A percentile compares a stretch with the other conserved stretches of the same genome.
These are phyloP conservation scores for Eucalyptus cladocalyx DNA, from an alignment of 345 rosid species.

Conservation along the genomic window DNA sequence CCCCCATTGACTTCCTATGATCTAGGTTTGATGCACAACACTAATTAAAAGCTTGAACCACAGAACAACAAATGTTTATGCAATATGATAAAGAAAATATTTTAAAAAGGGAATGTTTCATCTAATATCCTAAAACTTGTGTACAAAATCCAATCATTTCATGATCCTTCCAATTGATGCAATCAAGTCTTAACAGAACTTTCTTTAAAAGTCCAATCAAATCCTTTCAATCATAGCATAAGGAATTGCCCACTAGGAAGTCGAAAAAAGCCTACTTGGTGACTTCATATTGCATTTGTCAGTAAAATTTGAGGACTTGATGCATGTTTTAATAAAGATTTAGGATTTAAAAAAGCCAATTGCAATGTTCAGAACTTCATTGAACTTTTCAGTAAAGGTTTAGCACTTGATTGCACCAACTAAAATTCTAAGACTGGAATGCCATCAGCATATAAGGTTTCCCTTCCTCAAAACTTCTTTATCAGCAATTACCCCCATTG, in stretches of 20 bases:
- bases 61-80: not conserved
- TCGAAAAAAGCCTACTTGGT: not conserved
- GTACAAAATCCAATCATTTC: not conserved
- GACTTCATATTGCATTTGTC: not conserved
- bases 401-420: not conserved
- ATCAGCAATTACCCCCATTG: not conserved
- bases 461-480: not conserved
- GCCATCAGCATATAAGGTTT: not conserved
- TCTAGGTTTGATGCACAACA: not conserved
- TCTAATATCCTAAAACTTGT: not conserved
- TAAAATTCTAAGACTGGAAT: not conserved
- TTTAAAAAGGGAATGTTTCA: not conserved
- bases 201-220: not conserved
- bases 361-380: not conserved
- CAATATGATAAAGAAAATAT: not conserved
- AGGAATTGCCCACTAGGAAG: not conserved
- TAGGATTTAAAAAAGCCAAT: not conserved
- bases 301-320: not conserved
- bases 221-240: not conserved
- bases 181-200: not conserved
- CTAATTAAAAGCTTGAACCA: not conserved
- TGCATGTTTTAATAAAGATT: not conserved
- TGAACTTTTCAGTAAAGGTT: not conserved
- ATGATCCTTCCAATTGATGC: not conserved
- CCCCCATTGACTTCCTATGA: not conserved